Evolutionary conservation across 495 filamentous ascomycete genomes (phyloP).

Genomic region (Saxophila tyrrhenica): DNA sequence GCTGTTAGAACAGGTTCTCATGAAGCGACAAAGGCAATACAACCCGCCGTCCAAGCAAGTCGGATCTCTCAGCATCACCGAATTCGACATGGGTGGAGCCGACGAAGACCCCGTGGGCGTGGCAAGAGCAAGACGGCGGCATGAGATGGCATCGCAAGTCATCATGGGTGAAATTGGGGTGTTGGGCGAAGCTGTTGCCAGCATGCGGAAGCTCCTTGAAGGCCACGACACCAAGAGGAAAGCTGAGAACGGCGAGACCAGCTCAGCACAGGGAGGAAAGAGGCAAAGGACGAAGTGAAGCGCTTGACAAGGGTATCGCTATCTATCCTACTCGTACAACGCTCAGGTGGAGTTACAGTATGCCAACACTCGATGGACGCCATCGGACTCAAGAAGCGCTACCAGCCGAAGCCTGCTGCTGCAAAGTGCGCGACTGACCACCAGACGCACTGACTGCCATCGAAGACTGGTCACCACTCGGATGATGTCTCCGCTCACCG

Average conservation of each 20-base stretch:
- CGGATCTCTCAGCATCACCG: not conserved
- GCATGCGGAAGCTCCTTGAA: slow-evolving; percentile 23
- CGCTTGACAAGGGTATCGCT: not conserved
- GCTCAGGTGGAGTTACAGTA: not conserved
- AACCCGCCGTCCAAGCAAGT: not conserved
- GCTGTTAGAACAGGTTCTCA: slow-evolving; percentile 28
- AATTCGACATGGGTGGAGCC: not conserved
- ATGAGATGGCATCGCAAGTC: slow-evolving; percentile 61
- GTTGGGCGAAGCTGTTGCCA: slow-evolving; percentile 40
- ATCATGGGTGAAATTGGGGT: slow-evolving; percentile 62
- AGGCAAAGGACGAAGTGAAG: not conserved
- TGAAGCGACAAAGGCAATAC: slow-evolving; percentile 41
- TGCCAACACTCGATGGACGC: not conserved
- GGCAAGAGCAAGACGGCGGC: slow-evolving; percentile 21
- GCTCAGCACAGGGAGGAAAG: not conserved
- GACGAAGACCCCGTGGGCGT: not conserved
- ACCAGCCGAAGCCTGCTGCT: not conserved
- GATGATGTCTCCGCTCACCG: not conserved
- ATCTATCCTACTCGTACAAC: not conserved
- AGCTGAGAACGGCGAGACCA: not conserved
- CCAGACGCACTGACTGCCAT: not conserved
- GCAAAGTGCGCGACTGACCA: not conserved
- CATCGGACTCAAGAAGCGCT: not conserved
- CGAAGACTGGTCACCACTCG: slow-evolving; percentile 2
- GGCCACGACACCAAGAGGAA: not conserved